Evolutionary conservation across 805 yeast genomes (phyloP).

Genomic region (Maudiozyma turicensis): DNA sequence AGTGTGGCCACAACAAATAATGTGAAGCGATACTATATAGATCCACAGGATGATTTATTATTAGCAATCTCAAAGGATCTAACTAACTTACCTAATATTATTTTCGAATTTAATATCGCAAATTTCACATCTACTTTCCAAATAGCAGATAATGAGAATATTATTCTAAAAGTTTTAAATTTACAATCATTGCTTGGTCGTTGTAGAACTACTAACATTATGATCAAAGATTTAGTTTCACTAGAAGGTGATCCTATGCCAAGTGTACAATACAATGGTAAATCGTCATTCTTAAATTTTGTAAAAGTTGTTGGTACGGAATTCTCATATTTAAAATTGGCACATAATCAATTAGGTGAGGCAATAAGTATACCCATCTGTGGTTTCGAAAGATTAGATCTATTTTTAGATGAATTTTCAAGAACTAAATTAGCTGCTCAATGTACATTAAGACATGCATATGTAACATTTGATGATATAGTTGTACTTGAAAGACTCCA

Average conservation of each 20-base stretch:
- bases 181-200: constrained; percentile 13
- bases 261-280: neutral
- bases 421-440: constrained; percentile 10
- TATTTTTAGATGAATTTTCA: constrained; percentile 13
- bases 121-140: constrained; percentile 20
- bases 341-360: constrained; percentile 4
- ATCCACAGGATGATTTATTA: neutral
- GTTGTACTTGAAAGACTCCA: constrained; percentile 14
- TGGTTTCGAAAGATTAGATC: constrained; percentile 24
- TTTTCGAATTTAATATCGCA: constrained; percentile 17
- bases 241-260: neutral
- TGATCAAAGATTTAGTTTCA: neutral
- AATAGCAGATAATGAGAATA: constrained; percentile 12
- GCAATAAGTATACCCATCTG: constrained; percentile 17
- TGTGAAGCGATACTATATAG: neutral
- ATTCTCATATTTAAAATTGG: constrained; percentile 12
- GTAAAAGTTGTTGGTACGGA: constrained; percentile 17
- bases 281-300: constrained; percentile 13
- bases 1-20: neutral
- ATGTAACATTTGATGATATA: constrained; percentile 16
- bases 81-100: constrained; percentile 13
- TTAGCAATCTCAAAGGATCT: constrained; percentile 1
- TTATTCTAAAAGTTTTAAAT: constrained; percentile 17
- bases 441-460: constrained; percentile 22
- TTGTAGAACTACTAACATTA: constrained; percentile 3